phyloP scores from a whole-genome alignment of 148 eudicot species.

The Silene uniflora region DNA sequence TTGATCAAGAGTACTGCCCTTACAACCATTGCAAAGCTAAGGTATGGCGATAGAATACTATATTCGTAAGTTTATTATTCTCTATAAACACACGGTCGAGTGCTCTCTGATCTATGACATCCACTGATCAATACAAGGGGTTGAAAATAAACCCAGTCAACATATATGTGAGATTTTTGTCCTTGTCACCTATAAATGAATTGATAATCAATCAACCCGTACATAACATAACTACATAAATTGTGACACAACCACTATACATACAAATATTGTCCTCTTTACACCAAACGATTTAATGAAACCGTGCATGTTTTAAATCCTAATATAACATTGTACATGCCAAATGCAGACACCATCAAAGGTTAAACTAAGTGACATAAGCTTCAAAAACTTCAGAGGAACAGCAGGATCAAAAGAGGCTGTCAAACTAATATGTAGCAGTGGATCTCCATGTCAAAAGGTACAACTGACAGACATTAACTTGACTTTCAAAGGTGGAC shows the following conservation, averaged over 20 bases:
- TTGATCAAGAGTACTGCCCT: conserved; percentile 64
- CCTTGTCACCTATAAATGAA: too few species aligned
- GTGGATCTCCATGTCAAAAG: conserved; percentile 32
- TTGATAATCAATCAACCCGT: too few species aligned
- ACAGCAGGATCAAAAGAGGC: conserved; percentile 31
- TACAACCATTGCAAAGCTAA: conserved; percentile 36
- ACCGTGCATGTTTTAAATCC: not conserved
- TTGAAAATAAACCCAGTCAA: too few species aligned
- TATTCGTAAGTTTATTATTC: too few species aligned
- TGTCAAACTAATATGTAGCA: conserved; percentile 41
- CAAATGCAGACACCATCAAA: conserved; percentile 33
- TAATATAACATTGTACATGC: not conserved
- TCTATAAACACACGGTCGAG: too few species aligned
- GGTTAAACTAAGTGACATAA: conserved; percentile 46
- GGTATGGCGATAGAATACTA: not conserved
- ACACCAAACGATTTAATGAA: not conserved
- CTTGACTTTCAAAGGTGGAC: conserved; percentile 36
- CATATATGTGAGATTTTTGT: too few species aligned
- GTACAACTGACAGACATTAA: conserved; percentile 44
- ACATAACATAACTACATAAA: too few species aligned
- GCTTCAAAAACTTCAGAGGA: conserved; percentile 41
- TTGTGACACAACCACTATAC: too few species aligned
- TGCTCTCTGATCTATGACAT: too few species aligned
- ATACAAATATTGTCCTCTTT: too few species aligned
- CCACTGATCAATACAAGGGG: too few species aligned